These are phyloP conservation scores for Trichoderma gamsii DNA, from an alignment of 495 filamentous ascomycete species.

Conservation along the genomic window DNA sequence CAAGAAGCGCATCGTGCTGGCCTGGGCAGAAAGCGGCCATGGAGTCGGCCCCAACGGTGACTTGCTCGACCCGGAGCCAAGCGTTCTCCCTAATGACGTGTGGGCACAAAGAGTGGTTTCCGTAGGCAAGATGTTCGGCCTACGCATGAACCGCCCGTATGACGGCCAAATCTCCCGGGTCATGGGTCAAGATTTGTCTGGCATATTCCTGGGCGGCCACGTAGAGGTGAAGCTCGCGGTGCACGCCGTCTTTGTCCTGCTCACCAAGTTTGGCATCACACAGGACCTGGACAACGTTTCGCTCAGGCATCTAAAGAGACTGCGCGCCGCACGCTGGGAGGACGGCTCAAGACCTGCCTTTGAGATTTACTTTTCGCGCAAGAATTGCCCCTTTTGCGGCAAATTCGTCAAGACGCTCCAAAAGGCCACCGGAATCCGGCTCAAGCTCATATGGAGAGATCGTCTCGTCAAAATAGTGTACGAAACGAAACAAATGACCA, in stretches of 20 bases:
- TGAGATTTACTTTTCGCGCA: slow-evolving; percentile 16
- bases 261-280: slow-evolving; percentile 4
- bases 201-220: slow-evolving; percentile 8
- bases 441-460: slow-evolving; percentile 7
- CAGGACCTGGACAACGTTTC: slow-evolving; percentile 11
- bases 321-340: background rate
- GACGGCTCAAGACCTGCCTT: slow-evolving; percentile 12
- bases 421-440: background rate
- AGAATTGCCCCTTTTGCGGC: slow-evolving; percentile 6
- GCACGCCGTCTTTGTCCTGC: background rate
- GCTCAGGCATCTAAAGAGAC: background rate
- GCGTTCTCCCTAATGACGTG: slow-evolving; percentile 7
- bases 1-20: background rate
- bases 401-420: background rate
- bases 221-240: slow-evolving; percentile 13
- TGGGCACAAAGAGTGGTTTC: background rate
- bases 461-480: slow-evolving; percentile 3
- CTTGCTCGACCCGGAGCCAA: slow-evolving; percentile 5
- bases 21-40: slow-evolving; percentile 13
- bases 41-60: background rate
- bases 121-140: background rate
- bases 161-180: background rate
- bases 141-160: background rate
- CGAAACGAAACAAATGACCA: background rate
- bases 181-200: background rate